phyloP scores from a whole-genome alignment of 2,329 filamentous ascomycete species.

The Aspergillus phoenicis region DNA sequence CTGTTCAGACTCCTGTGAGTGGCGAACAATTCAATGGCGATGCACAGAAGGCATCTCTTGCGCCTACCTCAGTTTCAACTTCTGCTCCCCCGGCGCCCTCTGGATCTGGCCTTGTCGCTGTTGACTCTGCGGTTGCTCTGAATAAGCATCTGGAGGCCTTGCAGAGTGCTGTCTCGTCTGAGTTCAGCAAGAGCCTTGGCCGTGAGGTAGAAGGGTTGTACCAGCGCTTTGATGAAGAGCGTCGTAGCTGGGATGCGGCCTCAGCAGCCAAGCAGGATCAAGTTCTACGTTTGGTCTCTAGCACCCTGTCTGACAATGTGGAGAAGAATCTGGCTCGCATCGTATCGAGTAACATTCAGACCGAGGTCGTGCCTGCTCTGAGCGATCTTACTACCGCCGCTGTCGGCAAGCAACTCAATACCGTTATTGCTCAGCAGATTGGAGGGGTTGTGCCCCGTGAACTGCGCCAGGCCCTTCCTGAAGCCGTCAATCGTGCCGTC shows the following conservation, averaged over 20 bases:
- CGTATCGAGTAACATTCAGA: slow-evolving; percentile 73
- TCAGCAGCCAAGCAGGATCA: slow-evolving; percentile 69
- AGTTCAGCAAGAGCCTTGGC: slow-evolving; percentile 52
- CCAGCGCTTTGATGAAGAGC: slow-evolving; percentile 69
- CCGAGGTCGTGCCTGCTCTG: slow-evolving; percentile 74
- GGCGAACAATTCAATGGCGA: slow-evolving; percentile 20
- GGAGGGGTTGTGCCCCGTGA: slow-evolving; percentile 71
- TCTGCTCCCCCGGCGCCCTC: not conserved
- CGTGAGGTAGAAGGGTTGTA: slow-evolving; percentile 60
- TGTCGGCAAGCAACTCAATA: slow-evolving; percentile 71
- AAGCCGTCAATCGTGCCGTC: slow-evolving; percentile 66
- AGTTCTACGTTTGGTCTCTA: slow-evolving; percentile 68
- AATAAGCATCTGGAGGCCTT: slow-evolving; percentile 63
- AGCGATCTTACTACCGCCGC: slow-evolving; percentile 67
- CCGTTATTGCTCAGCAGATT: slow-evolving; percentile 67
- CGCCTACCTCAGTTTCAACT: slow-evolving; percentile 7
- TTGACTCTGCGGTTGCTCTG: slow-evolving; percentile 59
- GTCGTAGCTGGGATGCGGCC: slow-evolving; percentile 64
- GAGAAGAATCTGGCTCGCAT: slow-evolving; percentile 77
- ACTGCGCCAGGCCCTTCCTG: slow-evolving; percentile 69
- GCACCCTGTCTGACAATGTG: slow-evolving; percentile 69
- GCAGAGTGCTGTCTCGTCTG: slow-evolving; percentile 49
- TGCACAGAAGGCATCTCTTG: slow-evolving; percentile 11
- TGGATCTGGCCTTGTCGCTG: slow-evolving; percentile 16
- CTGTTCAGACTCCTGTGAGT: not conserved